Conservation (phyloP, 495 filamentous ascomycete genomes). For the Neurospora sp. region DNA sequence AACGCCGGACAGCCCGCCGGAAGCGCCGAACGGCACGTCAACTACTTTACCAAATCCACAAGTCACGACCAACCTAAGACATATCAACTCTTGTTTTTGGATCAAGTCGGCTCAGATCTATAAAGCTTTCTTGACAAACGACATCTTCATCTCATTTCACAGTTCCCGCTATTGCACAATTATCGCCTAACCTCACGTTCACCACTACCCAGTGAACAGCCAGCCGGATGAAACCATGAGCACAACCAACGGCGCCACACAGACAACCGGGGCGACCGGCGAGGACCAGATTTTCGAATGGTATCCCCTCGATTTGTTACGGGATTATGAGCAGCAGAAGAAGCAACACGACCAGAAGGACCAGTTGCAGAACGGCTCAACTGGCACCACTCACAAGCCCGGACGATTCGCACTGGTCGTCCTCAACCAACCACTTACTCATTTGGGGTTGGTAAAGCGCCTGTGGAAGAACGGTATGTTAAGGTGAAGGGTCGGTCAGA, state of each 20-base stretch:
- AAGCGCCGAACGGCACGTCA: background rate
- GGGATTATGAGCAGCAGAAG: background rate
- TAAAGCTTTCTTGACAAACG: too few species aligned
- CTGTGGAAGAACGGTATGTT: conserved; percentile 50
- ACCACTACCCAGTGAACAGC: background rate
- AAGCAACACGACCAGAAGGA: background rate
- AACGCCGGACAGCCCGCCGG: background rate
- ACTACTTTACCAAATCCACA: too few species aligned
- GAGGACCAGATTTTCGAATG: conserved; percentile 9
- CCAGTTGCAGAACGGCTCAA: background rate
- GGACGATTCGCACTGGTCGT: conserved; percentile 49
- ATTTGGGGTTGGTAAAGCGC: conserved; percentile 34
- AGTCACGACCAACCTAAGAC: too few species aligned
- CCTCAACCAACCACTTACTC: conserved; percentile 61
- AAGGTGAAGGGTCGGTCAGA: background rate
- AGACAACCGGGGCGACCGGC: background rate
- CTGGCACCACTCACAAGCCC: conserved; percentile 2
- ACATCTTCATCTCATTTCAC: too few species aligned
- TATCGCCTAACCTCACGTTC: background rate
- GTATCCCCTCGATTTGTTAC: conserved; percentile 21
- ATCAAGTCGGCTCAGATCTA: too few species aligned
- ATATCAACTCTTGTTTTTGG: too few species aligned
- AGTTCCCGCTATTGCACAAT: too few species aligned
- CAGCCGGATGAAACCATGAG: background rate
- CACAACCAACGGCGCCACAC: background rate